phyloP scores from a whole-genome alignment of 176 grass and related monocot species.

The Bothriochloa decipiens region DNA sequence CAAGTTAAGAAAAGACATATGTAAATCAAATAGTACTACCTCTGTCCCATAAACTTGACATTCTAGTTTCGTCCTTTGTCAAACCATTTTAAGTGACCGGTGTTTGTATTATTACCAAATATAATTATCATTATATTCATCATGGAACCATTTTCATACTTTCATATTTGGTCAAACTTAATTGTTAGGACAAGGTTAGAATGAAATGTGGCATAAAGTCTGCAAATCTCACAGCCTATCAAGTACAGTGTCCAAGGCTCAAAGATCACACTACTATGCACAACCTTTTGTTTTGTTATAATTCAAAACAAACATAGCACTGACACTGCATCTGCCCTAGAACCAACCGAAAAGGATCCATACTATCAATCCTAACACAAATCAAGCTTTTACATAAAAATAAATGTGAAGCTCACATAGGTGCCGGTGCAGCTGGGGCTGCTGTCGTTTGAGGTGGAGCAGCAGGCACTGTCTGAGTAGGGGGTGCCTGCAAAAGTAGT shows the following conservation, averaged over 20 bases:
- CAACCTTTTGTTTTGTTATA: not conserved
- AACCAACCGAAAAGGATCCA: not conserved
- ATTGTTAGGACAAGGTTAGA: not conserved
- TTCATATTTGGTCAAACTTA: not conserved
- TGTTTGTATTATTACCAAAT: not conserved
- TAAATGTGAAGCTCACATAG: conserved; percentile 51
- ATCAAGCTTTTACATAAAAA: conserved; percentile 20
- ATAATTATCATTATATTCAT: not conserved
- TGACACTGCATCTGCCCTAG: not conserved
- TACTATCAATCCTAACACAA: not conserved
- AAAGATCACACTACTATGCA: not conserved
- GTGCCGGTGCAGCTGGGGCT: conserved; percentile 45
- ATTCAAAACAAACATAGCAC: not conserved
- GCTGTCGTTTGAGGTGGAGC: conserved; percentile 55
- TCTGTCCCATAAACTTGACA: not conserved
- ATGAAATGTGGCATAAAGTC: not conserved
- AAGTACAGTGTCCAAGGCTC: conserved; percentile 8
- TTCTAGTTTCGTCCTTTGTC: not conserved
- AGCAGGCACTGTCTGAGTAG: conserved; percentile 58
- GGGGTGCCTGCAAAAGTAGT: conserved; percentile 50
- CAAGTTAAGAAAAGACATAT: conserved; percentile 3
- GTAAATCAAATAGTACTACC: not conserved
- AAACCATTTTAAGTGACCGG: not conserved
- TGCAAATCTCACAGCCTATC: not conserved
- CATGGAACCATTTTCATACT: not conserved